Conservation (phyloP, 371 early-diverging fungal genomes). For the Scutellospora calospora region DNA sequence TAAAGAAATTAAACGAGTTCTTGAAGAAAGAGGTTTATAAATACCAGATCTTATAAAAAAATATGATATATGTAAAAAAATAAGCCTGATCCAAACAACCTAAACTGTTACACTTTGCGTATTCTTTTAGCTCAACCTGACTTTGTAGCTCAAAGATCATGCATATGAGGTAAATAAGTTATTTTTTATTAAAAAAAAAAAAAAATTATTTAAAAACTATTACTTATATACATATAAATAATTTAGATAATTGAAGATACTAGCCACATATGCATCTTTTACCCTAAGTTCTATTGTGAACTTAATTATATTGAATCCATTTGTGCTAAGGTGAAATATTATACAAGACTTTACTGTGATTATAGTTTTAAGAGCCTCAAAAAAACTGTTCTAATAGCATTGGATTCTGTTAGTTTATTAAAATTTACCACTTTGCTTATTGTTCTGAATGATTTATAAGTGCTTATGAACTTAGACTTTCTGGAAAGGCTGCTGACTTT, state of each 20-base stretch:
- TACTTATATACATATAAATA: too few relatives aligned
- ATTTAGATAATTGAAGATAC: constrained; percentile 8
- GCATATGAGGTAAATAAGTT: too few relatives aligned
- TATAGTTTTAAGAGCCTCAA: constrained; percentile 32
- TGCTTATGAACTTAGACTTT: constrained; percentile 14
- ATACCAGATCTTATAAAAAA: too few relatives aligned
- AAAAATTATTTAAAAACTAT: too few relatives aligned
- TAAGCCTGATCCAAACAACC: too few relatives aligned
- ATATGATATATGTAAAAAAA: too few relatives aligned
- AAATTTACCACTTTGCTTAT: constrained; percentile 39
- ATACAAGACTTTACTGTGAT: constrained; percentile 9
- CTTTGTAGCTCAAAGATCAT: too few relatives aligned
- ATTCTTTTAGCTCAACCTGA: too few relatives aligned
- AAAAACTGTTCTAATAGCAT: constrained; percentile 42
- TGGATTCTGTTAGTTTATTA: constrained; percentile 43
- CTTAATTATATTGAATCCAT: constrained; percentile 24
- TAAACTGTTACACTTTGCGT: too few relatives aligned
- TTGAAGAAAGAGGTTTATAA: too few relatives aligned
- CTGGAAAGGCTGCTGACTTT: not conserved
- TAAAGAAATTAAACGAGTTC: too few relatives aligned
- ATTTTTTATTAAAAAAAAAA: too few relatives aligned
- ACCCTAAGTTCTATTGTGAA: constrained; percentile 22
- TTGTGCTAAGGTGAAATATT: not conserved
- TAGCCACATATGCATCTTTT: constrained; percentile 8
- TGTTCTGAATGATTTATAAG: not conserved